Conservation (phyloP, 148 eudicot species). For the Chenopodium formosanum region DNA sequence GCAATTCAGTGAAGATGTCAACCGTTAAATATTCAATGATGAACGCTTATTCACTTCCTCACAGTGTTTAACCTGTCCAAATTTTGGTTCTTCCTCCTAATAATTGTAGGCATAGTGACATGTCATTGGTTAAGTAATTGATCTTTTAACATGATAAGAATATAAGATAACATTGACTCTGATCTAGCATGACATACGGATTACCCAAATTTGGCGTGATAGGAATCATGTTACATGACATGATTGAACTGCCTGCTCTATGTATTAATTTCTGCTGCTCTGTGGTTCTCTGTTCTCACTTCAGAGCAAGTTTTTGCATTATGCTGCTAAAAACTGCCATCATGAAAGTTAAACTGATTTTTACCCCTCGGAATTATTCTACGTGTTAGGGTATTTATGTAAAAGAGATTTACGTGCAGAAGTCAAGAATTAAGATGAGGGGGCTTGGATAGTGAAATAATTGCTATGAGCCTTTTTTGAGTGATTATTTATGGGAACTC, state of each 20-base stretch:
- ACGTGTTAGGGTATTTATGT: too few species aligned
- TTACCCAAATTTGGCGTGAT: neutral
- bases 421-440: too few species aligned
- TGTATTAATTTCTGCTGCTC: neutral
- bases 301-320: too few species aligned
- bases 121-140: too few species aligned
- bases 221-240: neutral
- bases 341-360: neutral
- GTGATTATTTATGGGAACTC: too few species aligned
- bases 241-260: neutral
- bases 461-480: too few species aligned
- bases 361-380: too few species aligned
- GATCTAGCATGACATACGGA: neutral
- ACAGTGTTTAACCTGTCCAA: neutral
- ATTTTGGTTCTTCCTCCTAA: neutral
- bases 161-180: neutral
- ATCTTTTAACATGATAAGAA: neutral
- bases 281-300: neutral
- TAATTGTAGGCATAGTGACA: too few species aligned
- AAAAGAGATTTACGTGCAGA: too few species aligned
- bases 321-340: neutral
- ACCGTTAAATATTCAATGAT: neutral
- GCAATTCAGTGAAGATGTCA: neutral
- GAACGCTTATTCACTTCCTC: neutral
- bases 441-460: too few species aligned